Conservation (phyloP, 192 early-diverging fungal genomes). For the Geranomyces michiganensis region DNA sequence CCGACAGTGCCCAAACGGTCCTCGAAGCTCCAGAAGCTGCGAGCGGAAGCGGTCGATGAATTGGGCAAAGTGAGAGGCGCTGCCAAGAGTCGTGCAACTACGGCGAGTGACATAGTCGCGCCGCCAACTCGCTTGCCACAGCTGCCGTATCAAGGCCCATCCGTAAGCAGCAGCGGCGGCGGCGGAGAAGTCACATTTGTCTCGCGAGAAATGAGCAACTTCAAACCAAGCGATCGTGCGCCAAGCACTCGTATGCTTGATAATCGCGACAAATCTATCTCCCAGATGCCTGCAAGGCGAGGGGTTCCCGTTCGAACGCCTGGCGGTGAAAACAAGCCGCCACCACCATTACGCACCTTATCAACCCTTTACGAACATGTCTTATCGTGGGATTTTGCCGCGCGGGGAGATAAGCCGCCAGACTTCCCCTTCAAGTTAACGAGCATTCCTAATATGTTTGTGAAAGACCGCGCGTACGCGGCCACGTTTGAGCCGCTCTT, state of each 20-base stretch:
- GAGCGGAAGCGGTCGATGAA: background rate
- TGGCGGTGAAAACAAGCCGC: constrained; percentile 7
- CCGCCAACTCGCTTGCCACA: constrained; percentile 6
- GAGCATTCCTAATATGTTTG: constrained; percentile 65
- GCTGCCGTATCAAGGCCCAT: constrained; percentile 6
- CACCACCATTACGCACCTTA: constrained; percentile 30
- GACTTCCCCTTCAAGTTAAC: constrained; percentile 41
- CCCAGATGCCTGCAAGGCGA: background rate
- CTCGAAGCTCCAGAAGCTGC: constrained; percentile 21
- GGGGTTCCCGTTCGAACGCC: constrained; percentile 16
- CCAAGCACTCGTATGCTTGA: background rate
- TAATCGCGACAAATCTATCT: background rate
- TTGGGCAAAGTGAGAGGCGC: background rate
- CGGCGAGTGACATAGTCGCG: background rate
- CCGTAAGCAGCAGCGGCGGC: background rate
- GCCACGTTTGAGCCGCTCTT: constrained; percentile 78
- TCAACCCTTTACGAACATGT: constrained; percentile 39
- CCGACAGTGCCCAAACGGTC: background rate
- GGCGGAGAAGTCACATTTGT: background rate
- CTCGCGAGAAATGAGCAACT: background rate
- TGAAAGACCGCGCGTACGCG: constrained; percentile 59
- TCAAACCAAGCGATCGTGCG: background rate
- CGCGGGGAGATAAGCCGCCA: constrained; percentile 40
- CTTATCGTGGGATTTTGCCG: constrained; percentile 34
- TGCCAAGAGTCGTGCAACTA: background rate